These are phyloP conservation scores for Lecanicillium sp. DNA, from an alignment of 2,329 filamentous ascomycete genomes.

Conservation along the genomic window DNA sequence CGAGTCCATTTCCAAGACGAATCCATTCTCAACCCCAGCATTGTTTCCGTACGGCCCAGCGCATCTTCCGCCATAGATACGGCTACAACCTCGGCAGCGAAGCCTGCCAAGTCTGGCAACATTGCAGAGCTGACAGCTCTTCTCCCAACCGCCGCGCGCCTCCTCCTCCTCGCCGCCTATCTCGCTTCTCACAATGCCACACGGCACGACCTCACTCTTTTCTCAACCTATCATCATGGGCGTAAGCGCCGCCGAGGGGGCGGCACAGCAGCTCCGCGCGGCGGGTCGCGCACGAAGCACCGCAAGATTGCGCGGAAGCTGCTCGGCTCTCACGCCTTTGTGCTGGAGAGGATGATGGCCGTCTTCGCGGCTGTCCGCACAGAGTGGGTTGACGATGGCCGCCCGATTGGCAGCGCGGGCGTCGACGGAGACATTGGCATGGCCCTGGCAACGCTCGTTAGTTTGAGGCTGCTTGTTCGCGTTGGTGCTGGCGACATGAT, in stretches of 20 bases:
- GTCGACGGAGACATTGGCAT: conserved; percentile 51
- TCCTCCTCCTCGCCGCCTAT: conserved; percentile 70
- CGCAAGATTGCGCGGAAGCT: conserved; percentile 71
- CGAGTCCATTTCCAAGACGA: conserved; percentile 67
- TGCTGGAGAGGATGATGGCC: conserved; percentile 70
- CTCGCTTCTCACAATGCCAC: conserved; percentile 73
- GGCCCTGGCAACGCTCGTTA: conserved; percentile 65
- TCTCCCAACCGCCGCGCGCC: conserved; percentile 65
- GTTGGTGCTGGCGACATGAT: conserved; percentile 58
- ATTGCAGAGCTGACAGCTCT: conserved; percentile 42
- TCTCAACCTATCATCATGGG: conserved; percentile 61
- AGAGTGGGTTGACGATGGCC: conserved; percentile 39
- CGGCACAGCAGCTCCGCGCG: conserved; percentile 25
- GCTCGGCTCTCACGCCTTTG: conserved; percentile 68
- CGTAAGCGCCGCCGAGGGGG: conserved; percentile 43
- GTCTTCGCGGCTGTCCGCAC: conserved; percentile 62
- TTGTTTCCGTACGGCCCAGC: conserved; percentile 32
- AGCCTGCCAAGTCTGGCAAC: conserved; percentile 11
- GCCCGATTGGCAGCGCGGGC: conserved; percentile 19
- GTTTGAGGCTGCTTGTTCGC: conserved; percentile 59
- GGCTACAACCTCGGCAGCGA: conserved; percentile 1
- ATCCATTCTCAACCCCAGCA: conserved; percentile 56
- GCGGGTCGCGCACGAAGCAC: conserved; percentile 39
- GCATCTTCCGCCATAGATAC: neutral
- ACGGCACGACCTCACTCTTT: conserved; percentile 65